phyloP scores from a whole-genome alignment of 306 rosid species.

The Corylus heterophylla region DNA sequence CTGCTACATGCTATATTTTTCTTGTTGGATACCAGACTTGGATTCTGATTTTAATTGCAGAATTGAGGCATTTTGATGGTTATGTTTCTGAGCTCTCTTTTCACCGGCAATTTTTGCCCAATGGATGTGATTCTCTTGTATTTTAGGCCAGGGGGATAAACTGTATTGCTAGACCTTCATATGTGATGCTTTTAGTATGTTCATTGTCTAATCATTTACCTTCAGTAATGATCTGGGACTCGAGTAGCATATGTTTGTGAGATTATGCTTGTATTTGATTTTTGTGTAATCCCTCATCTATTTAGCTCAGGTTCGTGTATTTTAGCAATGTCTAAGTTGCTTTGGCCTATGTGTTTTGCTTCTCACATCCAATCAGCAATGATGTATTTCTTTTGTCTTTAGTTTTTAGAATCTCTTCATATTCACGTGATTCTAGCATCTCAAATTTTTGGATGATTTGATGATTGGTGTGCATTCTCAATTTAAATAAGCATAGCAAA shows the following conservation, averaged over 20 bases:
- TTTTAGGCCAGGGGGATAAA: not conserved
- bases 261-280: not conserved
- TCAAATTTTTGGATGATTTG: constrained; percentile 7
- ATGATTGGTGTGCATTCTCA: constrained; percentile 24
- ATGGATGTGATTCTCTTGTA: not conserved
- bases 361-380: not conserved
- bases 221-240: not conserved
- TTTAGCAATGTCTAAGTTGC: not conserved
- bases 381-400: not conserved
- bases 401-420: not conserved
- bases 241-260: not conserved
- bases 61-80: not conserved
- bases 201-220: not conserved
- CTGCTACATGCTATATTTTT: not conserved
- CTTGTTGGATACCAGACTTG: not conserved
- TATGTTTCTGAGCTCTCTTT: not conserved
- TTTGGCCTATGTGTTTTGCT: not conserved
- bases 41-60: not conserved
- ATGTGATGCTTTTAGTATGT: not conserved
- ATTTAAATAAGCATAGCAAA: constrained; percentile 14
- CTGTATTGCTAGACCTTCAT: not conserved
- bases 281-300: not conserved
- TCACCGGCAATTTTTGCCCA: not conserved
- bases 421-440: not conserved
- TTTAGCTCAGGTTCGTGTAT: not conserved